Percentiles rank a stretch among this genome's conserved stretches.
These are phyloP conservation scores for Globisporangium barbulae DNA, from an alignment of 352 stramenopile genomes.

Conservation along the genomic window DNA sequence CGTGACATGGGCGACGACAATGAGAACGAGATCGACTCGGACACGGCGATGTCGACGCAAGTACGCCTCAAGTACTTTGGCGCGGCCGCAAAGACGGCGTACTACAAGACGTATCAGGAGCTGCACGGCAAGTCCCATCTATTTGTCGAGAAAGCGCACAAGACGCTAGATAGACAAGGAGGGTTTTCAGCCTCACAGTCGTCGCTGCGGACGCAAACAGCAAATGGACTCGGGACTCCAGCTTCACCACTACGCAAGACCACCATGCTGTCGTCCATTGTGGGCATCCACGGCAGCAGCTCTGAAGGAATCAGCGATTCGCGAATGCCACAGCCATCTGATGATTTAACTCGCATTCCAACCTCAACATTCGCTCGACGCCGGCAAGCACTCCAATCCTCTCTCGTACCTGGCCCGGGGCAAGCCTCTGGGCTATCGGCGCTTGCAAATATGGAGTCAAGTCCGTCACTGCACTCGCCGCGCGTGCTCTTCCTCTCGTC, in stretches of 20 bases:
- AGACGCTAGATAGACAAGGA: not conserved
- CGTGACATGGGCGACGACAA: constrained; percentile 7
- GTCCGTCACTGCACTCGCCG: constrained; percentile 36
- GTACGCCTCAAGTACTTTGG: constrained; percentile 50
- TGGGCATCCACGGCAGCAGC: not conserved
- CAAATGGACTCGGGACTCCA: constrained; percentile 3
- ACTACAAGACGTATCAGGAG: constrained; percentile 58
- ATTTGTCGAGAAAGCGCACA: constrained; percentile 36
- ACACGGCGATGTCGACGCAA: not conserved
- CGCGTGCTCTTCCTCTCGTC: constrained; percentile 46
- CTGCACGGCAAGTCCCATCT: constrained; percentile 57
- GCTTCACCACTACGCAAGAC: not conserved
- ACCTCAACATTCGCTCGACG: not conserved
- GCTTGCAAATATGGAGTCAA: constrained; percentile 9
- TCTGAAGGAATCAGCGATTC: not conserved
- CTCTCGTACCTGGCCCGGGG: not conserved
- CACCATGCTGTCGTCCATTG: constrained; percentile 10
- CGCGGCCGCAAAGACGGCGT: constrained; percentile 28
- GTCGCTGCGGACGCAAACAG: constrained; percentile 17
- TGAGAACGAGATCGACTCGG: constrained; percentile 13
- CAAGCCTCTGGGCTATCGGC: not conserved
- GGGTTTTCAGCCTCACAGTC: constrained; percentile 6
- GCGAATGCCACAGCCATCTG: not conserved
- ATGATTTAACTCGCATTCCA: not conserved
- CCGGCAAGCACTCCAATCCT: constrained; percentile 19